Percentiles rank a stretch among this genome's conserved stretches.
phyloP scores from a whole-genome alignment of 1,139 yeast species.

The Suzukiozyma palmioleophila region DNA sequence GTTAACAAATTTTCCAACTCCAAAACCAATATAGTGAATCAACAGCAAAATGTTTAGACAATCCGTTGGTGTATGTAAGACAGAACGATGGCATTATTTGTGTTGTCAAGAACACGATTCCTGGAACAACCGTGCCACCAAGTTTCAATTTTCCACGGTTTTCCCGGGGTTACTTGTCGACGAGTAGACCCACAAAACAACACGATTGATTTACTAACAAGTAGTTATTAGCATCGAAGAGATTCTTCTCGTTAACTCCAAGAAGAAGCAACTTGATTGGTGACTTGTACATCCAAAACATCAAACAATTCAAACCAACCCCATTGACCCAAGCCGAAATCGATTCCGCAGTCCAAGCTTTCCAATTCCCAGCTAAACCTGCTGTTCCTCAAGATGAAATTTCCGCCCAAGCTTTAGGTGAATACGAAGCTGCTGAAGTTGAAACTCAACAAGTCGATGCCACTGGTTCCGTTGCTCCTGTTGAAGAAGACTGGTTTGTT shows the following conservation, averaged over 20 bases:
- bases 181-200: too few species aligned
- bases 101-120: too few species aligned
- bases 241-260: conserved; percentile 43
- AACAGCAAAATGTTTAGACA: conserved; percentile 34
- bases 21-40: conserved; percentile 4
- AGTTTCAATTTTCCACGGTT: too few species aligned
- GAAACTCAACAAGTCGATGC: conserved; percentile 53
- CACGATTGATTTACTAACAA: conserved; percentile 14
- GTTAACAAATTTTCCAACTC: conserved; percentile 12
- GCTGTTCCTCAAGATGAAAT: conserved; percentile 68
- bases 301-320: conserved; percentile 84
- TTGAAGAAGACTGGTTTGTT: conserved; percentile 78
- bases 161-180: too few species aligned
- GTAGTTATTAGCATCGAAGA: conserved; percentile 29
- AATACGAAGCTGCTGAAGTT: conserved; percentile 72
- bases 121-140: too few species aligned
- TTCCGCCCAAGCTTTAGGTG: conserved; percentile 68
- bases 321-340: conserved; percentile 71
- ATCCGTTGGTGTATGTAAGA: conserved; percentile 24
- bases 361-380: conserved; percentile 77
- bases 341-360: conserved; percentile 74
- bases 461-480: conserved; percentile 40
- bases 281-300: conserved; percentile 82
- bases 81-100: too few species aligned
- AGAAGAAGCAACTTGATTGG: conserved; percentile 62